Conservation (phyloP, 768 basidiomycete genomes). For the Tubosaeta brunneosetosa region DNA sequence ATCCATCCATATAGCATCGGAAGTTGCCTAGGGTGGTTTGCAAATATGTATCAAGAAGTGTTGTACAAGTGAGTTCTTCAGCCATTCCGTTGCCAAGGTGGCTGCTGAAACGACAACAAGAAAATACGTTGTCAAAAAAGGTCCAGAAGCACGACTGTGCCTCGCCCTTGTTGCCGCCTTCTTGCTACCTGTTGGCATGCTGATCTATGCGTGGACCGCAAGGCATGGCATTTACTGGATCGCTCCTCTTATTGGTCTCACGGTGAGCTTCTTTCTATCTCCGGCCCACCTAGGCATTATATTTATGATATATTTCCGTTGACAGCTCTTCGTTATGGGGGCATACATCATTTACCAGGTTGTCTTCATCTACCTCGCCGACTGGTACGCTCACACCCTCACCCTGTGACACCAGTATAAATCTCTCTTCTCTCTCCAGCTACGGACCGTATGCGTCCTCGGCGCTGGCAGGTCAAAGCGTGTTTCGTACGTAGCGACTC, state of each 20-base stretch:
- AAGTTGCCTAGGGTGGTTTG: slow-evolving; percentile 43
- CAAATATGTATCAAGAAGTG: slow-evolving; percentile 45
- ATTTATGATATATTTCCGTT: slow-evolving; percentile 1
- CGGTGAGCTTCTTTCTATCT: slow-evolving; percentile 10
- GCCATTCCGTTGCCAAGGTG: background rate
- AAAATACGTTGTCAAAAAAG: slow-evolving; percentile 29
- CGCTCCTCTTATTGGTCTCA: slow-evolving; percentile 30
- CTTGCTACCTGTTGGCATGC: slow-evolving; percentile 55
- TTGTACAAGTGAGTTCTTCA: slow-evolving; percentile 41
- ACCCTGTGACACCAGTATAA: background rate
- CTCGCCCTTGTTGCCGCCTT: slow-evolving; percentile 51
- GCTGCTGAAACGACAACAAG: slow-evolving; percentile 11
- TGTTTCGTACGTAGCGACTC: slow-evolving; percentile 41
- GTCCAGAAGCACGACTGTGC: slow-evolving; percentile 59
- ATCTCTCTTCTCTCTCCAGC: slow-evolving; percentile 19
- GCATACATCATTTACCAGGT: slow-evolving; percentile 53
- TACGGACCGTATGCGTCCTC: slow-evolving; percentile 64
- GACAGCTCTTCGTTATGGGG: slow-evolving; percentile 47
- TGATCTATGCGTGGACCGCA: slow-evolving; percentile 71
- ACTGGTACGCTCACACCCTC: slow-evolving; percentile 41
- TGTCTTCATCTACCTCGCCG: slow-evolving; percentile 59
- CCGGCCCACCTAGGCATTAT: background rate
- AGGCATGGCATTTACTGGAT: slow-evolving; percentile 57
- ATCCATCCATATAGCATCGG: slow-evolving; percentile 43
- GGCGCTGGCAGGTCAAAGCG: slow-evolving; percentile 62